These are phyloP conservation scores for Fusarium subglutinans DNA, from an alignment of 2,329 filamentous ascomycete genomes.

Conservation along the genomic window DNA sequence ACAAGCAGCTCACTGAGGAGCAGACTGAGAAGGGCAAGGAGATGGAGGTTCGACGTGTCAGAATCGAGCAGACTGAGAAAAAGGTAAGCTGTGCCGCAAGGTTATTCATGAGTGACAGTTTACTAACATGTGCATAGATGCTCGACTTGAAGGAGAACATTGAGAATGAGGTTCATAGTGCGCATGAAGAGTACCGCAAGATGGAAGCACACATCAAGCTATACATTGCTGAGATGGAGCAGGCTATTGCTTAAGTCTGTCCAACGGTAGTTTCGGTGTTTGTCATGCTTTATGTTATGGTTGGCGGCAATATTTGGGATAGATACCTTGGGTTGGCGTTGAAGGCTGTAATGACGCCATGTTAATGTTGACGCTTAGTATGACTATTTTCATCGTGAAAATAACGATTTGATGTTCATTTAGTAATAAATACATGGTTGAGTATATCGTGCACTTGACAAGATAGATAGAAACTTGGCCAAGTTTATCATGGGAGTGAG, in stretches of 20 bases:
- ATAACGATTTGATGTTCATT: slow-evolving; percentile 7
- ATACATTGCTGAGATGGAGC: slow-evolving; percentile 99
- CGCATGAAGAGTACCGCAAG: slow-evolving; percentile 95
- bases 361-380: slow-evolving; percentile 12
- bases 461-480: neutral
- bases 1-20: slow-evolving; percentile 85
- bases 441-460: neutral
- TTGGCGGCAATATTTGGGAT: slow-evolving; percentile 30
- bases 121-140: slow-evolving; percentile 72
- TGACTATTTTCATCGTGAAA: slow-evolving; percentile 13
- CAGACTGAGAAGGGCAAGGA: slow-evolving; percentile 86
- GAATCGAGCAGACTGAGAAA: slow-evolving; percentile 98
- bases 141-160: slow-evolving; percentile 97
- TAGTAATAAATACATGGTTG: neutral
- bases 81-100: slow-evolving; percentile 68
- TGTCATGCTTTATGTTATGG: slow-evolving; percentile 20
- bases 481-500: neutral
- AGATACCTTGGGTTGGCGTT: slow-evolving; percentile 56
- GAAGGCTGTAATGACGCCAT: slow-evolving; percentile 31
- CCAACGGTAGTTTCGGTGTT: neutral
- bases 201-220: slow-evolving; percentile 97
- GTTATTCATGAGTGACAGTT: neutral
- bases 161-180: slow-evolving; percentile 89
- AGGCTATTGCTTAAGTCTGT: slow-evolving; percentile 66
- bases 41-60: slow-evolving; percentile 89